Percentiles rank a stretch among this genome's conserved stretches.
Conservation (phyloP, 768 basidiomycete species). For the Pleurotus cornucopiae region DNA sequence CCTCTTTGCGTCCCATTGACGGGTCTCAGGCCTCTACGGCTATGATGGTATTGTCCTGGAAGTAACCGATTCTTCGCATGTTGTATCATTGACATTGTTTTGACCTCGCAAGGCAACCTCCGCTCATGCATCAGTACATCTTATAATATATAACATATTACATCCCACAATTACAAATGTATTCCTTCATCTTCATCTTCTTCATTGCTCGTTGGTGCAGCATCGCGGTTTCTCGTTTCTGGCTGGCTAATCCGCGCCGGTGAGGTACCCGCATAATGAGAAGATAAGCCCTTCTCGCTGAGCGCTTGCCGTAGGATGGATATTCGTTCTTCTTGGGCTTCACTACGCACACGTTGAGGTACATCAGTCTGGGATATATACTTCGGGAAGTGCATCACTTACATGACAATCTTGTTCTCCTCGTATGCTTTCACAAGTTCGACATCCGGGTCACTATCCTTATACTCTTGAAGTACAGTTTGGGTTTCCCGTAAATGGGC, state of each 20-base stretch:
- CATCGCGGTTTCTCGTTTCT: neutral
- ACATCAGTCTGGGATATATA: neutral
- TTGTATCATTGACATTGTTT: constrained; percentile 70
- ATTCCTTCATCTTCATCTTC: constrained; percentile 7
- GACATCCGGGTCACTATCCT: constrained; percentile 37
- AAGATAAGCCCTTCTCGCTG: constrained; percentile 50
- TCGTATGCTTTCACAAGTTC: constrained; percentile 57
- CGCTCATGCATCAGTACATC: neutral
- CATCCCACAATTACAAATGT: constrained; percentile 1
- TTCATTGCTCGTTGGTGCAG: neutral
- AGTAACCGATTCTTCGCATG: constrained; percentile 73
- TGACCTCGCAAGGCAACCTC: constrained; percentile 22
- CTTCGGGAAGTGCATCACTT: constrained; percentile 16
- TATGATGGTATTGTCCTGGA: constrained; percentile 82
- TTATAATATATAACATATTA: neutral
- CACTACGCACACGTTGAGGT: constrained; percentile 33
- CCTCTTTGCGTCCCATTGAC: constrained; percentile 6
- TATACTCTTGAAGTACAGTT: constrained; percentile 42
- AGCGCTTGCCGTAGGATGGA: constrained; percentile 64
- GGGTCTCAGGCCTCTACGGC: constrained; percentile 36
- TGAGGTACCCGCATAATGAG: too few species aligned
- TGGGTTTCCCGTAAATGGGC: constrained; percentile 62
- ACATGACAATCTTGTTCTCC: constrained; percentile 78
- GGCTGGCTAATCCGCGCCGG: too few species aligned
- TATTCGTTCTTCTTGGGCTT: constrained; percentile 76